Percentiles rank a stretch among this genome's conserved stretches.
Conservation (phyloP, 768 basidiomycete species). For the Lentinula sp. region DNA sequence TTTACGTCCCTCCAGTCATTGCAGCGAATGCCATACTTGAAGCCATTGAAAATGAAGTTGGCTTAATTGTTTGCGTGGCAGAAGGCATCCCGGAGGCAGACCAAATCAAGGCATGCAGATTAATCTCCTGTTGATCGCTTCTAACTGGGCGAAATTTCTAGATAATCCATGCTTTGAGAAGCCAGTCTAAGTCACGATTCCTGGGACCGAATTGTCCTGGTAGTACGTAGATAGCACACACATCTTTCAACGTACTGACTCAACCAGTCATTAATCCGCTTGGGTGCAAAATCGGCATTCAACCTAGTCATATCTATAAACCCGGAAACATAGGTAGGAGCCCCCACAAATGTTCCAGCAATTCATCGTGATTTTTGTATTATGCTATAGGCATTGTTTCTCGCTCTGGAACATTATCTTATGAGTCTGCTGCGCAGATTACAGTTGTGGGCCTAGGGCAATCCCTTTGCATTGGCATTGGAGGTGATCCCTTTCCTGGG, state of each 20-base stretch:
- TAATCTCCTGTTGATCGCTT: not conserved
- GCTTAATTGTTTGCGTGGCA: conserved; percentile 93
- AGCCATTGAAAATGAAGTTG: conserved; percentile 91
- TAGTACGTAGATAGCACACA: conserved; percentile 20
- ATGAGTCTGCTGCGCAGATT: conserved; percentile 98
- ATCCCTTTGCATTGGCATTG: conserved; percentile 94
- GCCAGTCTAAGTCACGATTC: conserved; percentile 90
- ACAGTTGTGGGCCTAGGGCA: conserved; percentile 95
- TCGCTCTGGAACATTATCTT: conserved; percentile 92
- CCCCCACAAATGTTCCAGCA: too few relatives aligned
- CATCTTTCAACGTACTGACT: not conserved
- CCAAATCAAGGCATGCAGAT: conserved; percentile 61
- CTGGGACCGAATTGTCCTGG: conserved; percentile 99
- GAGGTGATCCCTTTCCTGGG: conserved; percentile 94
- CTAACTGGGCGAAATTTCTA: conserved; percentile 17
- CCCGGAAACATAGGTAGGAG: conserved; percentile 88
- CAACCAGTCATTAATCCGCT: conserved; percentile 80
- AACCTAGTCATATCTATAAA: conserved; percentile 94
- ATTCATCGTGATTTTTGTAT: too few relatives aligned
- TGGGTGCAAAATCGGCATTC: conserved; percentile 99
- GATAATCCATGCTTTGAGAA: conserved; percentile 92
- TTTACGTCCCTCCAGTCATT: conserved; percentile 94
- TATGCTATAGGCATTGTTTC: conserved; percentile 74
- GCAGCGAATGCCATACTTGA: conserved; percentile 99
- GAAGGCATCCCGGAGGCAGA: conserved; percentile 98